Evolutionary conservation across 2,329 filamentous ascomycete species (phyloP).

Genomic region (Ascochyta koolunga): DNA sequence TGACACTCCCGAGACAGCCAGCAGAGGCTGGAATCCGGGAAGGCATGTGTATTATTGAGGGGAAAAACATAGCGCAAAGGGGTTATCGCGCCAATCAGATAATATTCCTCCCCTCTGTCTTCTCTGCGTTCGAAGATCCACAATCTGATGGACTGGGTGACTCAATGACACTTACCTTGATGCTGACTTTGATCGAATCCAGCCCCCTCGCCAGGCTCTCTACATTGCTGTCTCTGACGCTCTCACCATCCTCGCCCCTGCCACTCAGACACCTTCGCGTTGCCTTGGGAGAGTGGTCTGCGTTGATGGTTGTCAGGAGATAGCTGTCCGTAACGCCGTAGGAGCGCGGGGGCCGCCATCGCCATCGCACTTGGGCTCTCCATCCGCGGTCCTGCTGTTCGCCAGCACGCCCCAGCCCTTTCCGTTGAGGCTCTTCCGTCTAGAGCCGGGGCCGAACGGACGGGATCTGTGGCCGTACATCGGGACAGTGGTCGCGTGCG

Average conservation of each 20-base stretch:
- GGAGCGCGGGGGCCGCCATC: background rate
- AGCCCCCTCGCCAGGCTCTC: too few species aligned
- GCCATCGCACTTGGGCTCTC: background rate
- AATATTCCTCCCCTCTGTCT: too few species aligned
- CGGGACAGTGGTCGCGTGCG: constrained; percentile 16
- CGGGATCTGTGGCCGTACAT: constrained; percentile 10
- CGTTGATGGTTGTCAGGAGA: constrained; percentile 23
- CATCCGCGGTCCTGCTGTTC: constrained; percentile 1
- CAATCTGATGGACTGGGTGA: too few species aligned
- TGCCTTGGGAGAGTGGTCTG: background rate
- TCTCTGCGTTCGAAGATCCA: too few species aligned
- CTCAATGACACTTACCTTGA: too few species aligned
- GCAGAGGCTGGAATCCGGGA: too few species aligned
- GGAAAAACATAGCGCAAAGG: too few species aligned
- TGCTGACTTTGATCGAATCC: too few species aligned
- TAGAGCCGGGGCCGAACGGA: constrained; percentile 26
- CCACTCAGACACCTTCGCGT: background rate
- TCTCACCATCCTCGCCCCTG: background rate
- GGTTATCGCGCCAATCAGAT: too few species aligned
- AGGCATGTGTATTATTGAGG: too few species aligned
- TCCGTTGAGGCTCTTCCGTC: constrained; percentile 9
- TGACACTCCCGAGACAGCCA: too few species aligned
- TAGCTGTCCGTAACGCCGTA: background rate
- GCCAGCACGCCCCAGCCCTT: constrained; percentile 17
- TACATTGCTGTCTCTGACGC: background rate